phyloP scores from a whole-genome alignment of 495 filamentous ascomycete species.

The Tricharina praecox region DNA sequence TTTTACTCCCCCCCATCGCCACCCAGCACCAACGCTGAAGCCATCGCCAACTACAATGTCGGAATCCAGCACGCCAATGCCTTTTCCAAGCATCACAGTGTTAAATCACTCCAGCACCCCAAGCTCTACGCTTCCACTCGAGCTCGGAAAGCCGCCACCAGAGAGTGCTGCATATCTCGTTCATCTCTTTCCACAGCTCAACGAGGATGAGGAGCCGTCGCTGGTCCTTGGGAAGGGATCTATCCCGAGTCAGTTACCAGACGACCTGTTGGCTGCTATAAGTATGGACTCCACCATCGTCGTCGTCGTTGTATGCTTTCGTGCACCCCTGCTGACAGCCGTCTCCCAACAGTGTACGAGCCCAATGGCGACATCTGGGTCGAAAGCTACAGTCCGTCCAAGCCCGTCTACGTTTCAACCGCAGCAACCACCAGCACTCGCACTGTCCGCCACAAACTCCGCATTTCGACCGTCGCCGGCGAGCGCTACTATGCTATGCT shows the following conservation, averaged over 20 bases:
- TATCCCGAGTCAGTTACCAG: neutral
- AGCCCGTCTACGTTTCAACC: neutral
- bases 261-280: neutral
- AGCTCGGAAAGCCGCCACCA: neutral
- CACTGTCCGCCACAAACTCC: neutral
- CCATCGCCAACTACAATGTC: no score
- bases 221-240: neutral
- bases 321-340: neutral
- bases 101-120: neutral
- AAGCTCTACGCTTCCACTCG: neutral
- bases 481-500: slow-evolving; percentile 1
- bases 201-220: neutral
- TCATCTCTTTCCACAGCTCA: neutral
- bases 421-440: neutral
- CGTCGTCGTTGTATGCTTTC: no score
- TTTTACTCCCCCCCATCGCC: no score
- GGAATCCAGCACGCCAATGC: neutral
- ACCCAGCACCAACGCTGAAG: no score
- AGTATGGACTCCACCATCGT: neutral
- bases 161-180: neutral
- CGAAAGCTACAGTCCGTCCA: neutral
- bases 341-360: neutral
- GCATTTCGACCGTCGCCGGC: neutral
- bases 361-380: neutral
- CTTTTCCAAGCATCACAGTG: neutral